Evolutionary conservation across 257 asterid species (phyloP).

Genomic region (Solanum sparsipilum): DNA sequence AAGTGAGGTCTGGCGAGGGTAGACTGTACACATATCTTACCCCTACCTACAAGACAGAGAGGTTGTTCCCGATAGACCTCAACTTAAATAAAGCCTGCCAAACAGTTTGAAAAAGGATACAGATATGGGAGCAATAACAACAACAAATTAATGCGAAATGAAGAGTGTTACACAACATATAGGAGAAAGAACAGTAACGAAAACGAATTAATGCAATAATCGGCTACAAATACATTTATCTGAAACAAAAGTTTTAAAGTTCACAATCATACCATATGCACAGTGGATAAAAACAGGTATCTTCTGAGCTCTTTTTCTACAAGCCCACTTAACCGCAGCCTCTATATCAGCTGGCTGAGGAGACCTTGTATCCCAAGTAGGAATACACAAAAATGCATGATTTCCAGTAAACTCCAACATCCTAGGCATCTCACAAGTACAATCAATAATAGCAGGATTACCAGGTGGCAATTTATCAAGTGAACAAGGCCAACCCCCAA

Average conservation of each 20-base stretch:
- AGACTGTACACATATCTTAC: background rate
- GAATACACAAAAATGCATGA: slow-evolving; percentile 63
- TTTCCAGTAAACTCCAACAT: slow-evolving; percentile 38
- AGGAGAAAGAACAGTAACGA: background rate
- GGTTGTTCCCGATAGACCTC: background rate
- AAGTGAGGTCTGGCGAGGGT: no score
- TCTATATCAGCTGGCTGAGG: slow-evolving; percentile 82
- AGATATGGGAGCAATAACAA: no score
- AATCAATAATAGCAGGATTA: slow-evolving; percentile 74
- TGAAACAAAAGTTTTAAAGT: background rate
- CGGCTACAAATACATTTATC: background rate
- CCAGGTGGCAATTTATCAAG: slow-evolving; percentile 72
- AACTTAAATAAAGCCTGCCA: background rate
- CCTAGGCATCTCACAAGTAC: slow-evolving; percentile 94
- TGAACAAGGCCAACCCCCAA: slow-evolving; percentile 83
- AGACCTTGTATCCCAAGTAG: slow-evolving; percentile 86
- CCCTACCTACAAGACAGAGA: background rate
- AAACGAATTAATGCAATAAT: no score
- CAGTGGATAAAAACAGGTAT: slow-evolving; percentile 70
- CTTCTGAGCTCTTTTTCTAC: slow-evolving; percentile 72
- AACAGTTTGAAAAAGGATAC: no score
- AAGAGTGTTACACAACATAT: no score
- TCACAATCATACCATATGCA: slow-evolving; percentile 61
- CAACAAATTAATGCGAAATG: no score
- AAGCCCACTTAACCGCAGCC: slow-evolving; percentile 88